phyloP scores from a whole-genome alignment of 2,329 filamentous ascomycete genomes.

The Dryadomyces quercus-mongolicae region DNA sequence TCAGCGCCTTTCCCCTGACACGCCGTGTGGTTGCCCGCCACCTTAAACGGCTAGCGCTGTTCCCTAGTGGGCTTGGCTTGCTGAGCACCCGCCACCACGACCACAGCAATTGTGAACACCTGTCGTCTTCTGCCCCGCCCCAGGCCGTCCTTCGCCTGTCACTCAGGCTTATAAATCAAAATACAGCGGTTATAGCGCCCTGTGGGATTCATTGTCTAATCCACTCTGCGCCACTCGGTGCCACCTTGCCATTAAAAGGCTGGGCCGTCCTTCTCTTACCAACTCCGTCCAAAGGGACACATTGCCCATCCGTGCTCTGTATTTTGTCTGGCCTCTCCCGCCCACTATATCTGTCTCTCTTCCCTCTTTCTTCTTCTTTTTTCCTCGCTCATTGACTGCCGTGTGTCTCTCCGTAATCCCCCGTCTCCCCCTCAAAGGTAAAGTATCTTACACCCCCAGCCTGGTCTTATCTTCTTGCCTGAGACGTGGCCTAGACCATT shows the following conservation, averaged over 20 bases:
- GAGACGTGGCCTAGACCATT: too few relatives aligned
- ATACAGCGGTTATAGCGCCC: neutral
- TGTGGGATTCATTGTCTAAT: neutral
- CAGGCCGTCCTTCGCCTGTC: neutral
- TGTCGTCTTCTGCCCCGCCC: conserved; percentile 9
- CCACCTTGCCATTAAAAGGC: neutral
- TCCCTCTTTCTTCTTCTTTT: neutral
- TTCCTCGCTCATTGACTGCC: neutral
- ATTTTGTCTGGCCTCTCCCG: neutral
- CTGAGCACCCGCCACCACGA: neutral
- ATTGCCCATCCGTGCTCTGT: neutral
- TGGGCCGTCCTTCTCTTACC: neutral
- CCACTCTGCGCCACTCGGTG: neutral
- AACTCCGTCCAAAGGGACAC: conserved; percentile 5
- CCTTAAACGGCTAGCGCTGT: too few relatives aligned
- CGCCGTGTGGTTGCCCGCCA: neutral
- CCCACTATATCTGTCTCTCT: neutral
- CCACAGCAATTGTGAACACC: conserved; percentile 8
- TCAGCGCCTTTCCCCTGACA: neutral
- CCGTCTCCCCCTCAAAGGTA: neutral
- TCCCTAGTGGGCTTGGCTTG: neutral
- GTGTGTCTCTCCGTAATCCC: neutral
- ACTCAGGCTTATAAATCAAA: conserved; percentile 6
- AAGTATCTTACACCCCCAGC: too few relatives aligned
- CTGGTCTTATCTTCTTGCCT: too few relatives aligned